Base-by-base conservation (phyloP, 768 basidiomycete species). In the Cytidiella melzeri region DNA sequence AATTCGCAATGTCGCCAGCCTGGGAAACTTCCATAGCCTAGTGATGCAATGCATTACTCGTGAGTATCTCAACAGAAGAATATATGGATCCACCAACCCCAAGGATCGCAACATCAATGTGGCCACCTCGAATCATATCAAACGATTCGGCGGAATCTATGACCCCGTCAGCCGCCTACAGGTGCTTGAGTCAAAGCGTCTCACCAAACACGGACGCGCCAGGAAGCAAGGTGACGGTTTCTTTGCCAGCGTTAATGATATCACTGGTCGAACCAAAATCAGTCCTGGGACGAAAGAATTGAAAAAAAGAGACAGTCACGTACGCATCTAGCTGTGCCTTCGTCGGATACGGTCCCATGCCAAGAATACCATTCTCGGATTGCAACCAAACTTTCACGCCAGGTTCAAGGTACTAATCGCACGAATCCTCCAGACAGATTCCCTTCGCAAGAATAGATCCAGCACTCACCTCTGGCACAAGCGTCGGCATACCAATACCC, bases 41-140 rank as follows among this genome's bases (percentile, higher is more conserved):
- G 38, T 45, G 47, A 41, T 38, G 45, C 41, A 40, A 10, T 50
- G 26, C 40, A 30, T 42, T 48, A 47, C 43, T 24, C 19, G 28
- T 20, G 45, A 39, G 45, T 25, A 51, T 15, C 25, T 39, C 36
- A 18, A 45, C 39, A 19, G 40, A 43, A 38, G 28, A 15, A 27
- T 25, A 21, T 12, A 45, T 4, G n/a, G 6, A 34, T 43, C 55
- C 50, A 72, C 84, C 61, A 67, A 90, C 90, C 24, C 94, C 94
- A 43, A 97, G 80, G 61, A 97, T 94, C 5, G 92, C 83, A 41
- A 95, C 88, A 57, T 97, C 83, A 43, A 97, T 81, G 67, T 97
- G 94, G 4, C 94, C 94, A 40, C 94, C 94, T 46, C 94, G 88
- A 67, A 97, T 96, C 94, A 97, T 97, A 10, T 87, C 88, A 61